A percentile compares a stretch with the other conserved stretches of the same genome.
phyloP scores from a whole-genome alignment of 768 basidiomycete genomes.

The Leccinum barrowsii region DNA sequence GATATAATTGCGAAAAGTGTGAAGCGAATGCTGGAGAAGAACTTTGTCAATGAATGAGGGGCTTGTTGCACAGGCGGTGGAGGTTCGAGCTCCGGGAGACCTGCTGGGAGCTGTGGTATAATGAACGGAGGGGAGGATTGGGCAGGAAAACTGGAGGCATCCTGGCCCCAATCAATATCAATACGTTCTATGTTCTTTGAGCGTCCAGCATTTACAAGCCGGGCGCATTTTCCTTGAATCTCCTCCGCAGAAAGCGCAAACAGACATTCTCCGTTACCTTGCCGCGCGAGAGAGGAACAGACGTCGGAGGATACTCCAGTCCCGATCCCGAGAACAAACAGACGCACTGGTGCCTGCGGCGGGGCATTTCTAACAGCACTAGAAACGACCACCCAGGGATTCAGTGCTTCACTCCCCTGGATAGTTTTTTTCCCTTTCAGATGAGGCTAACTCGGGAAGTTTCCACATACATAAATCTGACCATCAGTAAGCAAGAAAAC shows the following conservation, averaged over 20 bases:
- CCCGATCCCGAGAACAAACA: conserved; percentile 62
- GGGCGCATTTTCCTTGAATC: too few relatives aligned
- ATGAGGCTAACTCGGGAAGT: not conserved
- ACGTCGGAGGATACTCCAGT: conserved; percentile 44
- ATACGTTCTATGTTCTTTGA: too few relatives aligned
- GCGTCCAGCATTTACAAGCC: too few relatives aligned
- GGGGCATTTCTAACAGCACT: conserved; percentile 33
- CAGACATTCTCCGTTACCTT: conserved; percentile 49
- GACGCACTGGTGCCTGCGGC: conserved; percentile 36
- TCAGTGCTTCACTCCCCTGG: conserved; percentile 1
- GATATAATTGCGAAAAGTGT: conserved; percentile 33
- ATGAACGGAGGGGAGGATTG: conserved; percentile 13
- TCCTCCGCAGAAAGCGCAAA: conserved; percentile 31
- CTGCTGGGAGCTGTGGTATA: conserved; percentile 13
- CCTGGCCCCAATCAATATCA: conserved; percentile 41
- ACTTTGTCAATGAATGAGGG: conserved; percentile 26
- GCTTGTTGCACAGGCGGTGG: conserved; percentile 33
- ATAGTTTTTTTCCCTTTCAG: not conserved
- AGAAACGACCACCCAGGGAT: conserved; percentile 18
- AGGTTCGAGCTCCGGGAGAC: conserved; percentile 29
- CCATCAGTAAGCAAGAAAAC: conserved; percentile 63
- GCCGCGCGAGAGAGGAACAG: conserved; percentile 51
- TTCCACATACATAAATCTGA: conserved; percentile 30
- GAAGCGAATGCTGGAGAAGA: conserved; percentile 35
- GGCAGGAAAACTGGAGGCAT: not conserved